Evolutionary conservation across 306 rosid genomes (phyloP), one percentile per base, ranked within the genome.

Genomic region (Sophora flavescens): DNA sequence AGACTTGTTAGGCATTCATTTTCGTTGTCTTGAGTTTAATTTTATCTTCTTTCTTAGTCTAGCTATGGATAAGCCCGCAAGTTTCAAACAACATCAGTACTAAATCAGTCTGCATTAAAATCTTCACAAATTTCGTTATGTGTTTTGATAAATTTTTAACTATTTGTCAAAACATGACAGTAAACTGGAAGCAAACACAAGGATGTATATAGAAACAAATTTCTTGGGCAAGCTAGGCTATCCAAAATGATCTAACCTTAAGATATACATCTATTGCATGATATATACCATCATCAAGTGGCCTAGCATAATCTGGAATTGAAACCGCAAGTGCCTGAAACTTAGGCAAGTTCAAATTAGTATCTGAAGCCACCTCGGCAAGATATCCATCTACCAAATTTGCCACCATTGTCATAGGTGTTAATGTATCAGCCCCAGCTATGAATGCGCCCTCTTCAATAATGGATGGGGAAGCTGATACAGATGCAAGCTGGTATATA

Each of bases 231-330:
- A 26, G 57, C 45, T 39, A 72, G 51, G 72, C 35, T 63, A 72
- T 18, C 63, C 15, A 63, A 28, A 22, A 45, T 73, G 13, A 79
- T 62, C 81, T 82, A 85, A 93, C 98, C 94, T 93, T 93, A 58
- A 93, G 93, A 82, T 82, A 93, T 61, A 93, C 90, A 83, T 93
- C 95, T 69, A 93, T 84, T 64, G 95, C 97, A 70, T 89, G 96
- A 81, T 93, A 93, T 79, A 93, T 71, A 53, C 93, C 95, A 81
- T 93, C 98, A 80, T 88, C 90, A 38, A 87, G 71, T 12, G 93
- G 87, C 76, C 97, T 91, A 35, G 92, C 88, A 82, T 89, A 91
- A 70, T 93, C 98, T 41, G 98, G 97, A 80, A 93, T 70, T 33
- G 84, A 84, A 68, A 89, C 86, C 69, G 95, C 95, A 76, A 93